Conservation (phyloP, 768 basidiomycete species). For the Pholiota molesta region DNA sequence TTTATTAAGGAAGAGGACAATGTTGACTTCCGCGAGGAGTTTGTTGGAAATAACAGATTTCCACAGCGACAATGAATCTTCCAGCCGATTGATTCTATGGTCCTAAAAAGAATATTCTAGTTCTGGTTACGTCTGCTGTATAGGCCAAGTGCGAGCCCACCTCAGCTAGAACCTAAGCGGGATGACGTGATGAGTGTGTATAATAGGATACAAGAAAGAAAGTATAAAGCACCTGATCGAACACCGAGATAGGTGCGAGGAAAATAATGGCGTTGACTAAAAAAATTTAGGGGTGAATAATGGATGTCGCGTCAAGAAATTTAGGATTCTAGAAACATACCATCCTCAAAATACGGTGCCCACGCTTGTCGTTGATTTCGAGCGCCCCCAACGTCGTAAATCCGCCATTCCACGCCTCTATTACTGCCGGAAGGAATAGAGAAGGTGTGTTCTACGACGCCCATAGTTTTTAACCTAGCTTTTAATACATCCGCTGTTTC, state of each 20-base stretch:
- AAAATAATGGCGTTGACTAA: conserved; percentile 88
- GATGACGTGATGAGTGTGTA: conserved; percentile 9
- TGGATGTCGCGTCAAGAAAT: neutral
- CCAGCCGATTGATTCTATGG: conserved; percentile 70
- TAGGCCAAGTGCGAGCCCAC: conserved; percentile 37
- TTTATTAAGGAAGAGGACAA: conserved; percentile 85
- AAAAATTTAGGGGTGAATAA: conserved; percentile 6
- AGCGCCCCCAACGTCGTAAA: conserved; percentile 86
- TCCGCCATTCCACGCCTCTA: conserved; percentile 72
- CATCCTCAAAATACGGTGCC: conserved; percentile 89
- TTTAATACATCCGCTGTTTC: conserved; percentile 72
- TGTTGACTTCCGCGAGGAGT: conserved; percentile 71
- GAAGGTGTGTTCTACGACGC: conserved; percentile 81
- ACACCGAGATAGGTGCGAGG: conserved; percentile 85
- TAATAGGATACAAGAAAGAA: conserved; percentile 3
- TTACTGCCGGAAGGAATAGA: conserved; percentile 59
- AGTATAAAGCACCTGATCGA: conserved; percentile 59
- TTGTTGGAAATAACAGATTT: conserved; percentile 71
- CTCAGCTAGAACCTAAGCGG: conserved; percentile 64
- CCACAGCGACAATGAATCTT: conserved; percentile 82
- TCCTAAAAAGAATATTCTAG: conserved; percentile 51
- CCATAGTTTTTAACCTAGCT: conserved; percentile 81
- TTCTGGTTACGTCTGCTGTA: conserved; percentile 8
- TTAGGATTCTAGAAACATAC: conserved; percentile 39
- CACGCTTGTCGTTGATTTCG: conserved; percentile 83